Conservation (phyloP, 148 eudicot species). For the Heliosperma pusillum region DNA sequence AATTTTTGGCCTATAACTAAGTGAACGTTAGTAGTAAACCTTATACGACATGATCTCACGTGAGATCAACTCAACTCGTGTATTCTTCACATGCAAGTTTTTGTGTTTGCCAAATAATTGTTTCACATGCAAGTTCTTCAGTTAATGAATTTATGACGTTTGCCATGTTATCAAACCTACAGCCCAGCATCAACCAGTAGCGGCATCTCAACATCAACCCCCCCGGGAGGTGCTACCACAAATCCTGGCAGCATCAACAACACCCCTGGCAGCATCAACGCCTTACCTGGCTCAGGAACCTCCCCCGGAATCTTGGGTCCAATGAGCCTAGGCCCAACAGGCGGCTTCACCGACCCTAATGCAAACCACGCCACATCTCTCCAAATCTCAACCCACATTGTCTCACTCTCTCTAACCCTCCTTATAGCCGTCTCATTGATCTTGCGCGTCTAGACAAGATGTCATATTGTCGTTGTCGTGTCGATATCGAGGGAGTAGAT, state of each 20-base stretch:
- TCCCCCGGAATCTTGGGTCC: not conserved
- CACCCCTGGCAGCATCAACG: not conserved
- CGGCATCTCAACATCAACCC: not conserved
- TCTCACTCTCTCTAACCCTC: not conserved
- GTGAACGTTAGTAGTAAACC: not conserved
- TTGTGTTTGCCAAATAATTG: too few relatives aligned
- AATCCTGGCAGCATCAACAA: not conserved
- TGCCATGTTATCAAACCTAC: not conserved
- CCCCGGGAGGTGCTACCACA: not conserved
- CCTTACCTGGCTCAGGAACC: not conserved
- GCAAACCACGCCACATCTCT: conserved; percentile 7
- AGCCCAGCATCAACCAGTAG: not conserved
- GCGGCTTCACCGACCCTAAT: not conserved
- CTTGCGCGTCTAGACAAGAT: not conserved
- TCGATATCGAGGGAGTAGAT: not conserved
- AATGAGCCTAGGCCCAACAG: conserved; percentile 6
- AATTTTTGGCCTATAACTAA: too few relatives aligned
- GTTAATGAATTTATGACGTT: not conserved
- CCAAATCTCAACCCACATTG: not conserved
- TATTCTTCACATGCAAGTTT: too few relatives aligned
- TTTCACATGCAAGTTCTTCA: too few relatives aligned
- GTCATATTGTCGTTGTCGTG: not conserved
- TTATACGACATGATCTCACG: not conserved
- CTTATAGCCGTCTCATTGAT: not conserved
- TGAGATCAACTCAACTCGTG: too few relatives aligned